Evolutionary conservation across 1,139 yeast species (phyloP).

Genomic region (Saccharomyces hybrid): DNA sequence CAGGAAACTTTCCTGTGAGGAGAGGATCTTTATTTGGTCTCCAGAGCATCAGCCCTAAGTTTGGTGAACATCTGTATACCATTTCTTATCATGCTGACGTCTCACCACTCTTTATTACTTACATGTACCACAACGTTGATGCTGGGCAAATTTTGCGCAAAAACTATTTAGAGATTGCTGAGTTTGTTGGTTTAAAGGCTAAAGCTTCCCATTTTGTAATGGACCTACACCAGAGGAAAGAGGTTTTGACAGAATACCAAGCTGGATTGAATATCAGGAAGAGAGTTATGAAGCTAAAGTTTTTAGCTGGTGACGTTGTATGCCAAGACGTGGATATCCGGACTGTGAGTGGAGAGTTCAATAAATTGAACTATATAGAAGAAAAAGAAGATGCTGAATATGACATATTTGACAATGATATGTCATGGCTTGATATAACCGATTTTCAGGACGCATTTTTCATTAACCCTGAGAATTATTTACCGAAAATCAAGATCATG

Average conservation of each 20-base stretch:
- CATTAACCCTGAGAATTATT: slow-evolving; percentile 30
- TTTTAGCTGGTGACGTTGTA: slow-evolving; percentile 32
- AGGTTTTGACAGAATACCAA: slow-evolving; percentile 51
- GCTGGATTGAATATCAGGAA: slow-evolving; percentile 50
- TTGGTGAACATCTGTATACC: slow-evolving; percentile 71
- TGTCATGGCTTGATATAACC: slow-evolving; percentile 69
- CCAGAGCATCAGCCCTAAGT: slow-evolving; percentile 43
- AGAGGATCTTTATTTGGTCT: slow-evolving; percentile 60
- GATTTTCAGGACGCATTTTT: slow-evolving; percentile 71
- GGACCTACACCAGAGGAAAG: slow-evolving; percentile 82
- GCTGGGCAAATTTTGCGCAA: slow-evolving; percentile 37
- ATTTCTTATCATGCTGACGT: slow-evolving; percentile 71
- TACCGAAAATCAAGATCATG: slow-evolving; percentile 50
- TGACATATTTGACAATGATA: slow-evolving; percentile 37
- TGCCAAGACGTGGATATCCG: slow-evolving; percentile 55
- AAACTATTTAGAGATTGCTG: slow-evolving; percentile 44
- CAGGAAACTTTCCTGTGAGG: slow-evolving; percentile 68
- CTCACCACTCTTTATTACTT: slow-evolving; percentile 66
- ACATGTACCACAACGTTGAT: slow-evolving; percentile 55
- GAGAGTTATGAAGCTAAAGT: slow-evolving; percentile 50
- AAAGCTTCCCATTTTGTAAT: slow-evolving; percentile 55
- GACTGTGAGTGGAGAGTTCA: slow-evolving; percentile 57
- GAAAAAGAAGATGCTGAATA: slow-evolving; percentile 19
- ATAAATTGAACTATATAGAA: slow-evolving; percentile 43
- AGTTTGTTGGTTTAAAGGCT: slow-evolving; percentile 67